Conservation (phyloP, 768 basidiomycete species). For the Calocybe cyanea region DNA sequence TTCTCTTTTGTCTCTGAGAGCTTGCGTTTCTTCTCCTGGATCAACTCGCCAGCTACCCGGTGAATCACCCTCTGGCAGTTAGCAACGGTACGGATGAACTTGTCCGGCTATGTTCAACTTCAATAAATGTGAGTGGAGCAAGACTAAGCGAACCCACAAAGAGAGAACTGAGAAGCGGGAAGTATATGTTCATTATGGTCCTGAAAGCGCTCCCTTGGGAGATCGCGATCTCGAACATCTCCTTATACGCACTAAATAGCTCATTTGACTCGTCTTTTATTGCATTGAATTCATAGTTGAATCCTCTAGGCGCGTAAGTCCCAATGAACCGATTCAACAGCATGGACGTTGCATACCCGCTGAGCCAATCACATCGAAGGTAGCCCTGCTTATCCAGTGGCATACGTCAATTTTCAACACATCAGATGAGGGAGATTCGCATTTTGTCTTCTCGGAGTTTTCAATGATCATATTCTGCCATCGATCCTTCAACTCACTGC, state of each 20-base stretch:
- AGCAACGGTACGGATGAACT: slow-evolving; percentile 43
- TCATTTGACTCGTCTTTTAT: slow-evolving; percentile 78
- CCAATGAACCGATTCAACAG: not conserved
- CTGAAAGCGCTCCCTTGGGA: slow-evolving; percentile 48
- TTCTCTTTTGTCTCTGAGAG: slow-evolving; percentile 56
- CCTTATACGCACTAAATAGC: slow-evolving; percentile 74
- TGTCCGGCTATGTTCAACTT: slow-evolving; percentile 52
- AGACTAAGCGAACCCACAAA: slow-evolving; percentile 43
- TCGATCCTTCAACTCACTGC: slow-evolving; percentile 52
- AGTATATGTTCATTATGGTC: slow-evolving; percentile 50
- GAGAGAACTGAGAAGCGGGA: slow-evolving; percentile 49
- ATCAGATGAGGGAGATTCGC: slow-evolving; percentile 22
- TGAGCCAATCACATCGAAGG: slow-evolving; percentile 90
- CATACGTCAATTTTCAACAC: slow-evolving; percentile 61
- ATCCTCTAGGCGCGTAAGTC: slow-evolving; percentile 42
- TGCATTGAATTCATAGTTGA: slow-evolving; percentile 84
- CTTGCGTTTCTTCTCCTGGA: slow-evolving; percentile 76
- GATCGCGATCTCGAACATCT: slow-evolving; percentile 77
- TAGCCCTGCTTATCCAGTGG: slow-evolving; percentile 77
- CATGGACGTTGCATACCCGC: slow-evolving; percentile 48
- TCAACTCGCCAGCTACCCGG: slow-evolving; percentile 67
- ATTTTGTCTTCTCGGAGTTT: slow-evolving; percentile 20
- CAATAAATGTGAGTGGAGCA: not conserved
- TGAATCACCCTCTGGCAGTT: slow-evolving; percentile 61
- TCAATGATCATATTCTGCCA: slow-evolving; percentile 49